A percentile compares a stretch with the other conserved stretches of the same genome.
Conservation (phyloP, 345 rosid genomes). For the Noccaea bulbosa region DNA sequence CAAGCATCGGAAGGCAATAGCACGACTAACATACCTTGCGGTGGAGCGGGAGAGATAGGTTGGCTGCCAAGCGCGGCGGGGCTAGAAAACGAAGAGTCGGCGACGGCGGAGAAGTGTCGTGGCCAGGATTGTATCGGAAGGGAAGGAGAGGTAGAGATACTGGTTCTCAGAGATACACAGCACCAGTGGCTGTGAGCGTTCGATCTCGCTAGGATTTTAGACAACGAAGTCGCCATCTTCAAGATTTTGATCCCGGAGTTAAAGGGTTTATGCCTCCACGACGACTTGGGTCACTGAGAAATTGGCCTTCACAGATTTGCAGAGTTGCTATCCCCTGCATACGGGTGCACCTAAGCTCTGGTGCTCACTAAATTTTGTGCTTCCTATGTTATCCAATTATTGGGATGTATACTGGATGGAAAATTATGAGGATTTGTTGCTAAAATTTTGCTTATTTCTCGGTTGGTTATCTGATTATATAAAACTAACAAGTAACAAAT, state of each 20-base stretch:
- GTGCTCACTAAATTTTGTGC: not conserved
- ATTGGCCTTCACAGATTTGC: constrained; percentile 28
- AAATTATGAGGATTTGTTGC: not conserved
- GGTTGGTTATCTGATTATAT: not conserved
- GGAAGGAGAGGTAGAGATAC: constrained; percentile 15
- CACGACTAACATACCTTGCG: constrained; percentile 47
- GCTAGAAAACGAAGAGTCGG: constrained; percentile 46
- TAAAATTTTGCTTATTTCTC: not conserved
- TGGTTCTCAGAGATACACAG: constrained; percentile 25
- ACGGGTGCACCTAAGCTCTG: constrained; percentile 16
- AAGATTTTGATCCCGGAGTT: constrained; percentile 38
- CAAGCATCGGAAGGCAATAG: constrained; percentile 19
- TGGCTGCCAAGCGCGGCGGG: constrained; percentile 45
- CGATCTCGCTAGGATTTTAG: constrained; percentile 53
- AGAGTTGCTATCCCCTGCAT: constrained; percentile 8
- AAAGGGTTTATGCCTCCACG: constrained; percentile 36
- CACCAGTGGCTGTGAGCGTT: constrained; percentile 31
- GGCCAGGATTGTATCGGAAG: constrained; percentile 32
- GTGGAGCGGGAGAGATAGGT: constrained; percentile 38
- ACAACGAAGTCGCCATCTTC: constrained; percentile 52
- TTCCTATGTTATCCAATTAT: not conserved
- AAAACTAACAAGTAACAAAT: not conserved
- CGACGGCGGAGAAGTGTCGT: constrained; percentile 36
- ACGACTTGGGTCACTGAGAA: constrained; percentile 37
- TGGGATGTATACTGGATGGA: too few species aligned